Evolutionary conservation across 768 basidiomycete species (phyloP), one percentile per base, ranked within the genome.

Genomic region (Antrodiella citrinella): DNA sequence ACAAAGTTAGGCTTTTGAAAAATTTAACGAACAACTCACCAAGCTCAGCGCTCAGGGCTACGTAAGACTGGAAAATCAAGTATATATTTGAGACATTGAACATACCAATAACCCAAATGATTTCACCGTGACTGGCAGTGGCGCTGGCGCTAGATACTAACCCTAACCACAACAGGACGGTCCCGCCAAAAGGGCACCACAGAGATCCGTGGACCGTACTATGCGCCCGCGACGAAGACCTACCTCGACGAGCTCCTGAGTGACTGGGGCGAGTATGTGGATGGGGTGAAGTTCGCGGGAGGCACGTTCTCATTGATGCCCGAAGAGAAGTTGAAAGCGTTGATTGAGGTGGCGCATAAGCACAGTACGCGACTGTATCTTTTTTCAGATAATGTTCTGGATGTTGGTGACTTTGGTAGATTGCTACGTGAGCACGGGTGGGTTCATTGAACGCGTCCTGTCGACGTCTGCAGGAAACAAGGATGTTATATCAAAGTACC

Each of bases 181-280:
- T 44, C 41, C 5, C 68, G 71, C 22, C 55, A 56, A 24, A 61
- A 59, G n/a, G 68, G 73, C 4, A 51, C 72, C 23, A 71, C 72
- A 3, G 71, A 75, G 56, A 75, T 74, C 45, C 65, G 72, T 12
- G 71, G 72, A 10, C 70, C 72, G 0, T 75, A 73, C 53, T 73
- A 72, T 49, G 58, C 66, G n/a, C 66, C 68, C 0, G 71, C 72
- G 21, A 70, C 69, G 11, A 59, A 64, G 49, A 69, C 68, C 2
- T 70, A 73, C 53, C 61, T 72, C 15, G 62, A 72, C 38, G 71
- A 74, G 43, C 54, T 72, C 1, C 65, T 72, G 3, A 60, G 61
- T 44, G 68, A 72, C 50, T 71, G 72, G 69, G 67, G 70, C 4
- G 64, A 67, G 42, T 71, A 66, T 52, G 69, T 72, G 20, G 74